Base-by-base conservation (phyloP, 176 grass and related monocot species). In the Zizania latifolia region DNA sequence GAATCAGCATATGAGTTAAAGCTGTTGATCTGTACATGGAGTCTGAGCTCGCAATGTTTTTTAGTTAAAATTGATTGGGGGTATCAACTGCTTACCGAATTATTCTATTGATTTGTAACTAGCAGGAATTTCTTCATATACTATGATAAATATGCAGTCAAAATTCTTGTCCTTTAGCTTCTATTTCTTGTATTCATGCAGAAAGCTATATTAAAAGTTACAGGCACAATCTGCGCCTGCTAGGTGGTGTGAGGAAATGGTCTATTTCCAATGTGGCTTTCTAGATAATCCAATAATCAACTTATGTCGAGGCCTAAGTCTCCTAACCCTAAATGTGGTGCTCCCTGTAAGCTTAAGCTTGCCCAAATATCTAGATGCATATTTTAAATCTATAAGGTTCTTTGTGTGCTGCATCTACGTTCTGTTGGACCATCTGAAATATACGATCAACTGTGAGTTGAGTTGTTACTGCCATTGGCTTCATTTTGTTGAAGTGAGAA, bases 371-470 rank as follows among this genome's bases (percentile, higher is more conserved):
- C 44, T 5, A 35, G 40, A 21, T 61, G 48, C 75, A 44, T 80
- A 79, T n/a, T 28, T 35, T 61, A 71, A 48, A 30, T 38, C 12
- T 80, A 8, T 32, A 69, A 24, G n/a, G 3, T 14, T n/a, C n/a
- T n/a, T n/a, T n/a, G 2, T 50, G 9, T 16, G 11, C 65, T 81
- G 30, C 60, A 62, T 71, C 78, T 62, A 46, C 30, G 48, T 58
- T 71, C 29, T 81, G 40, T 60, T 50, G 40, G 46, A 48, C 19
- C 31, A 46, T 50, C 78, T 71, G 40, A 81, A 50, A 84, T 78
- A 46, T 84, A 4, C 43, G 28, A 28, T 66, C 45, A 45, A 43
- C 31, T 62, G 28, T 41, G 22, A 66, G 23, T 60, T 32, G 36
- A 78, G 17, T 78, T 77, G 10, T 33, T 78, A 39, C 32, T 50